Evolutionary conservation across 331 rosid genomes (phyloP), one percentile per base, ranked within the genome.

Genomic region (Quercus tomentella): DNA sequence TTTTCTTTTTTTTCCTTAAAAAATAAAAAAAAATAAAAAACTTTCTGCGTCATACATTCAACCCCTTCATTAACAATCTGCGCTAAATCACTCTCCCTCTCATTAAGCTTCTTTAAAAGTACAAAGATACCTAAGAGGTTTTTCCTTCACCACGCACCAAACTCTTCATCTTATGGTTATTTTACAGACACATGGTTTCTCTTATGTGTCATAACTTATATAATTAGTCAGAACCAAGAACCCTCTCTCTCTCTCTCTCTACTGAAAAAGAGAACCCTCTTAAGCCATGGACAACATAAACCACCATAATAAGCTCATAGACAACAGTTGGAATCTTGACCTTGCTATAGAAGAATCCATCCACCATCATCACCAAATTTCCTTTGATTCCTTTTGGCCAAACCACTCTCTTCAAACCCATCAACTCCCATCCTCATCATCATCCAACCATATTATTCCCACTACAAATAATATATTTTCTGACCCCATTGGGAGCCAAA

Each of bases 271-370:
- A 63, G 30, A 63, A 30, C 35, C 33, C 68, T 14, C n/a, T 17
- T 28, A 61, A 61, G 18, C 69, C 68, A 87, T 85, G 89, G 83
- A 85, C 15, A 60, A 45, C 60, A 82, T 41, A 41, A 41, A 73
- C 71, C 70, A 77, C 8, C 20, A 68, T 45, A 61, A 63, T 45
- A 56, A 83, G 54, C 76, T 80, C 84, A 61, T 76, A 69, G 72
- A 76, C 77, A 60, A 4, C 79, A 52, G 81, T 82, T 87, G 91
- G 88, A 84, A 74, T 78, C 74, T 78, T 25, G 79, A 85, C 25
- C 82, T 77, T 76, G 74, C 72, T 62, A 51, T 76, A 41, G 77
- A 82, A 49, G 82, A 71, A 22, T 22, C 70, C 14, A 72, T 72
- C 67, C 75, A 77, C 17, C 83, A 77, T n/a, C 61, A 56, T n/a